These are phyloP conservation scores for Trametes polyzona DNA, from an alignment of 1,284 basidiomycete species.

Conservation along the genomic window DNA sequence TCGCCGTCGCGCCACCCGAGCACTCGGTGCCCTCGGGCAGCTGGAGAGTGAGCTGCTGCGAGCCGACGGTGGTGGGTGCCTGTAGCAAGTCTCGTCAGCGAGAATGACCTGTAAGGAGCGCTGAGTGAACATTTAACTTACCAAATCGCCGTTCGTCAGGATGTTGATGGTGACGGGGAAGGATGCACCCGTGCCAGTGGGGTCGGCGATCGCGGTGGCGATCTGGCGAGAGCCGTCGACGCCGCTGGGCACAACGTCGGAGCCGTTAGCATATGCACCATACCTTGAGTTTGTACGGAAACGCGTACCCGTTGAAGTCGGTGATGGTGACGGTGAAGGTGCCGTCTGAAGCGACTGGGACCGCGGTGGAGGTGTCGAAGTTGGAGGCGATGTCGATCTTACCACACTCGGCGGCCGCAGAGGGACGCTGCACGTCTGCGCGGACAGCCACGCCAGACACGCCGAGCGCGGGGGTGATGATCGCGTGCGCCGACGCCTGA, in stretches of 20 bases:
- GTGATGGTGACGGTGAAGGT: slow-evolving; percentile 45
- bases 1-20: slow-evolving; percentile 45
- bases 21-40: slow-evolving; percentile 52
- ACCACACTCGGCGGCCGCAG: slow-evolving; percentile 45
- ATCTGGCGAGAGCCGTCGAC: slow-evolving; percentile 53
- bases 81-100: neutral
- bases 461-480: slow-evolving; percentile 50
- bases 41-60: slow-evolving; percentile 44
- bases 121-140: slow-evolving; percentile 19
- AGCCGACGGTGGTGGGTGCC: slow-evolving; percentile 36
- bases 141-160: slow-evolving; percentile 40
- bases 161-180: slow-evolving; percentile 38
- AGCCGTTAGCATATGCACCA: neutral
- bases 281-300: neutral
- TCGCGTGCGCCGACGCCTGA: slow-evolving; percentile 45
- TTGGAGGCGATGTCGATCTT: slow-evolving; percentile 44
- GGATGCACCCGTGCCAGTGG: slow-evolving; percentile 39
- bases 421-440: slow-evolving; percentile 49
- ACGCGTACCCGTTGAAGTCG: slow-evolving; percentile 53
- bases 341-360: slow-evolving; percentile 44
- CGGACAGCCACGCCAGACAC: slow-evolving; percentile 45
- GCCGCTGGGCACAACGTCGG: slow-evolving; percentile 33
- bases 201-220: slow-evolving; percentile 36
- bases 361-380: slow-evolving; percentile 44
- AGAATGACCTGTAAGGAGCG: neutral